A percentile compares a stretch with the other conserved stretches of the same genome.
phyloP scores from a whole-genome alignment of 345 rosid genomes.

The Iberis pinnata region DNA sequence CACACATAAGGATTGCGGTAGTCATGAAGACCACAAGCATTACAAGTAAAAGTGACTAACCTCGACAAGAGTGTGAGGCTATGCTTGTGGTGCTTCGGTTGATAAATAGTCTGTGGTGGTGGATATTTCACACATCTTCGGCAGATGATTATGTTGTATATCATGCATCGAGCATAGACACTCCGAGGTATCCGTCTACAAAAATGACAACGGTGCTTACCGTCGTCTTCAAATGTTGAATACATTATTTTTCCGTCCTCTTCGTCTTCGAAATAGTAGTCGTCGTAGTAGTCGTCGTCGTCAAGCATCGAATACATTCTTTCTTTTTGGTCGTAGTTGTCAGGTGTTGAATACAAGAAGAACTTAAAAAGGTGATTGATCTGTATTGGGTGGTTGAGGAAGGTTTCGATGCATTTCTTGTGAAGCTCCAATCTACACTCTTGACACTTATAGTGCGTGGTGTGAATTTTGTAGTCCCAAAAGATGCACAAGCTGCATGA shows the following conservation, averaged over 20 bases:
- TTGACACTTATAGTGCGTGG: too few species aligned
- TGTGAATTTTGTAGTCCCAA: background rate
- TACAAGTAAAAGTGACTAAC: slow-evolving; percentile 8
- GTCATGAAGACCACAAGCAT: background rate
- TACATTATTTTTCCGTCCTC: too few species aligned
- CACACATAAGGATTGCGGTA: slow-evolving; percentile 5
- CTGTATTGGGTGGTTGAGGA: background rate
- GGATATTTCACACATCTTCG: background rate
- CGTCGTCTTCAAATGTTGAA: background rate
- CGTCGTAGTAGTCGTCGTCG: too few species aligned
- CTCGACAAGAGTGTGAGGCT: background rate
- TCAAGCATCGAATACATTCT: too few species aligned
- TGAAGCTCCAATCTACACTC: background rate
- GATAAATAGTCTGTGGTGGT: background rate
- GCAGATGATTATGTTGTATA: background rate
- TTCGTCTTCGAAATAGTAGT: too few species aligned
- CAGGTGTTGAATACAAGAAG: background rate
- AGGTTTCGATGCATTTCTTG: background rate
- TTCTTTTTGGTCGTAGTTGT: too few species aligned
- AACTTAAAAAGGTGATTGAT: background rate
- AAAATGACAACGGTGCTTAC: background rate
- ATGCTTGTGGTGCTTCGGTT: background rate
- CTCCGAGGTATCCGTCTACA: background rate
- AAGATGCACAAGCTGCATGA: background rate
- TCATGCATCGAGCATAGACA: background rate